Evolutionary conservation across 1,284 basidiomycete species (phyloP).

Genomic region (Pseudozyma tsukubaensis): DNA sequence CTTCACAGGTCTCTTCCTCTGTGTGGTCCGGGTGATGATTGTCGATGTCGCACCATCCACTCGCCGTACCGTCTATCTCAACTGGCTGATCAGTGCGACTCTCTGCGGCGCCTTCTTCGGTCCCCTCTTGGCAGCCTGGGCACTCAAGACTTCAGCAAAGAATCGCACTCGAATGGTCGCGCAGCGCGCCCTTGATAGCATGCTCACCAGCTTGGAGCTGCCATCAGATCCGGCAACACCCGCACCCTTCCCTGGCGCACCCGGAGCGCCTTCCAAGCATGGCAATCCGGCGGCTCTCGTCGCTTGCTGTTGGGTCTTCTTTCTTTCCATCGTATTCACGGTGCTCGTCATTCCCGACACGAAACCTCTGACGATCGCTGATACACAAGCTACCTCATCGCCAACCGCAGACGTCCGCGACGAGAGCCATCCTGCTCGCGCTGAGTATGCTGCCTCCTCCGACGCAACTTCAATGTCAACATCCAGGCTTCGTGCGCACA

Average conservation of each 20-base stretch:
- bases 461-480: constrained; percentile 6
- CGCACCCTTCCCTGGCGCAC: constrained; percentile 28
- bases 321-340: constrained; percentile 32
- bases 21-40: constrained; percentile 43
- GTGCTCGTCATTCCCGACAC: constrained; percentile 42
- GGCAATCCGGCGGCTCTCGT: constrained; percentile 45
- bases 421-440: background rate
- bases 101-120: constrained; percentile 45
- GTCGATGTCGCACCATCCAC: constrained; percentile 43
- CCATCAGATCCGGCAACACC: constrained; percentile 28
- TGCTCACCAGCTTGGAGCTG: constrained; percentile 14
- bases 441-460: background rate
- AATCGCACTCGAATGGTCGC: constrained; percentile 7
- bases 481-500: constrained; percentile 19
- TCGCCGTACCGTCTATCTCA: constrained; percentile 33
- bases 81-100: constrained; percentile 45
- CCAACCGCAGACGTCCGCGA: background rate
- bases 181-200: background rate
- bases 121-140: constrained; percentile 44
- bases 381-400: background rate
- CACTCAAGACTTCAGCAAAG: constrained; percentile 29
- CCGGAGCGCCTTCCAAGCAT: constrained; percentile 29
- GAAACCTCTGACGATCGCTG: constrained; percentile 13
- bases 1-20: constrained; percentile 35
- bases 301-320: constrained; percentile 40